phyloP scores from a whole-genome alignment of 495 filamentous ascomycete genomes.

The Aspergillus conjunctus region DNA sequence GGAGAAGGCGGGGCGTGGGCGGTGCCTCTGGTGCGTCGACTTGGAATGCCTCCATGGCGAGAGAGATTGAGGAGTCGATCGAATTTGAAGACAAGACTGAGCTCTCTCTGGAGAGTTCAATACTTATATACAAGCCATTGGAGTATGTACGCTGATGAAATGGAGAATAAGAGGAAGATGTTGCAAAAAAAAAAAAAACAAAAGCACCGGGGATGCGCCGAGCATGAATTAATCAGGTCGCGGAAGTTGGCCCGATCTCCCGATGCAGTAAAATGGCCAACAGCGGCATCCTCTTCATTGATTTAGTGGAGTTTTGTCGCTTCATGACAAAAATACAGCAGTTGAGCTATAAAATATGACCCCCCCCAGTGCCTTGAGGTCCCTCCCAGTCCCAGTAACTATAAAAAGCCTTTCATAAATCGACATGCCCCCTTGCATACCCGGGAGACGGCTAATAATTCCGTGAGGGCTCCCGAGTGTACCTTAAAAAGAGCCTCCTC shows the following conservation, averaged over 20 bases:
- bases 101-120: neutral
- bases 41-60: slow-evolving; percentile 13
- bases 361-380: no score
- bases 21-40: neutral
- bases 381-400: no score
- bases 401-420: no score
- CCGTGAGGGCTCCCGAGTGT: no score
- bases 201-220: neutral
- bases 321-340: no score
- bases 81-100: neutral
- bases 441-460: no score
- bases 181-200: neutral
- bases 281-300: neutral
- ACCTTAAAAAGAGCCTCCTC: no score
- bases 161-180: neutral
- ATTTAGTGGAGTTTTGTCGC: no score
- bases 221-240: neutral
- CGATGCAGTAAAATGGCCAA: slow-evolving; percentile 10
- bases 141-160: neutral
- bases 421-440: no score
- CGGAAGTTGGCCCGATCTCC: neutral
- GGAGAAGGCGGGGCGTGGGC: slow-evolving; percentile 18
- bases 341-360: no score
- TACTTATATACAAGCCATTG: neutral
- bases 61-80: neutral